phyloP scores from a whole-genome alignment of 306 rosid species.

The Begonia loranthoides region DNA sequence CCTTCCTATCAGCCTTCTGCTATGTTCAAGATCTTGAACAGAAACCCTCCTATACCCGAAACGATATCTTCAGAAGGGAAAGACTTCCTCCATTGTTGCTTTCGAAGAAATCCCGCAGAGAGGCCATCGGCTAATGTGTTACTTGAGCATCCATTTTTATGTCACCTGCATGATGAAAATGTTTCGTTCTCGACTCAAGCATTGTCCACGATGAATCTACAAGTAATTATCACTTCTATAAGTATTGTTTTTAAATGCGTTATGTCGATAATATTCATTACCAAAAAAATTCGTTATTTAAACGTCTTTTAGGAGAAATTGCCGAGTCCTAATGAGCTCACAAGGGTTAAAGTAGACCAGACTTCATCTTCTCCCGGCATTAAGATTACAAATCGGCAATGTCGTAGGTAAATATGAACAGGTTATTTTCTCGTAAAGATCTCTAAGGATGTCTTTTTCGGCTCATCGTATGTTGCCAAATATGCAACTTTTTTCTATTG shows the following conservation, averaged over 20 bases:
- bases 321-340: constrained; percentile 21
- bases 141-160: constrained; percentile 69
- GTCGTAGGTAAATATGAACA: constrained; percentile 27
- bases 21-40: constrained; percentile 88
- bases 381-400: constrained; percentile 11
- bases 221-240: constrained; percentile 5
- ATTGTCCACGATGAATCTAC: constrained; percentile 25
- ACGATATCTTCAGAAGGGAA: constrained; percentile 61
- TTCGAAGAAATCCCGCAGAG: constrained; percentile 76
- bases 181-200: constrained; percentile 16
- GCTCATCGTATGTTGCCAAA: too few species aligned
- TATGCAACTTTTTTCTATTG: too few species aligned
- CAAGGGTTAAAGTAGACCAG: constrained; percentile 14
- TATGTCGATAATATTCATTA: too few species aligned
- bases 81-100: constrained; percentile 71
- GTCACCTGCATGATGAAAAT: constrained; percentile 36
- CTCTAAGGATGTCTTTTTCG: too few species aligned
- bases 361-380: constrained; percentile 21
- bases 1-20: constrained; percentile 65
- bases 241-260: too few species aligned
- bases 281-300: too few species aligned
- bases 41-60: constrained; percentile 63
- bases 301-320: constrained; percentile 27
- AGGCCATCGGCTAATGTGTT: constrained; percentile 57
- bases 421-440: too few species aligned